Evolutionary conservation across 306 rosid genomes (phyloP).

Genomic region (Quercus dentata): DNA sequence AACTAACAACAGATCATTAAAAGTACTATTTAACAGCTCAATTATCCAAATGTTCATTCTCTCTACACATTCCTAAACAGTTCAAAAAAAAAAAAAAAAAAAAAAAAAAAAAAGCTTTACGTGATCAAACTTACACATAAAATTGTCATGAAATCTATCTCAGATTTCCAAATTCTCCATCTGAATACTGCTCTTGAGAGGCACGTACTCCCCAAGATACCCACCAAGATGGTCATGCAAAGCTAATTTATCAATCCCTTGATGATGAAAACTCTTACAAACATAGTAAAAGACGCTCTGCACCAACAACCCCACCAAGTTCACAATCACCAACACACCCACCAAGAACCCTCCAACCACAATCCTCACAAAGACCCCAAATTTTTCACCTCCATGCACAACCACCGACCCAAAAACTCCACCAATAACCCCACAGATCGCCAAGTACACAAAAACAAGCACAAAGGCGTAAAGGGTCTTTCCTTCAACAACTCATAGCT

Average conservation of each 20-base stretch:
- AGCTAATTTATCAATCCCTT: constrained; percentile 86
- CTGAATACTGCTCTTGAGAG: constrained; percentile 90
- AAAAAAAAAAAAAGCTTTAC: neutral
- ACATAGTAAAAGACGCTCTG: constrained; percentile 96
- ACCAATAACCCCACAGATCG: constrained; percentile 46
- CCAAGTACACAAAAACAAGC: constrained; percentile 56
- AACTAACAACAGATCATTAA: neutral
- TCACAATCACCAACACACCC: constrained; percentile 82
- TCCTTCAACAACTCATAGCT: constrained; percentile 73
- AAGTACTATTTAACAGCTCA: neutral
- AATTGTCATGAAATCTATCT: constrained; percentile 8
- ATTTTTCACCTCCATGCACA: constrained; percentile 61
- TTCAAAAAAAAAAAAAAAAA: constrained; percentile 2
- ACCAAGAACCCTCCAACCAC: constrained; percentile 82
- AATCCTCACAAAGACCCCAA: constrained; percentile 63
- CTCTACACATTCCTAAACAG: constrained; percentile 24
- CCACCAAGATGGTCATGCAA: constrained; percentile 93
- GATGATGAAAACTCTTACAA: constrained; percentile 89
- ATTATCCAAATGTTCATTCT: neutral
- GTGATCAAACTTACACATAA: constrained; percentile 36
- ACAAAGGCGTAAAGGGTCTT: constrained; percentile 45
- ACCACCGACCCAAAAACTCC: constrained; percentile 61
- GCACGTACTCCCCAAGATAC: constrained; percentile 96
- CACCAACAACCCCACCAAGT: constrained; percentile 73
- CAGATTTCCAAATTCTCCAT: constrained; percentile 83